These are phyloP conservation scores for Ganoderma resinaceum DNA, from an alignment of 1,284 basidiomycete genomes.

Conservation along the genomic window DNA sequence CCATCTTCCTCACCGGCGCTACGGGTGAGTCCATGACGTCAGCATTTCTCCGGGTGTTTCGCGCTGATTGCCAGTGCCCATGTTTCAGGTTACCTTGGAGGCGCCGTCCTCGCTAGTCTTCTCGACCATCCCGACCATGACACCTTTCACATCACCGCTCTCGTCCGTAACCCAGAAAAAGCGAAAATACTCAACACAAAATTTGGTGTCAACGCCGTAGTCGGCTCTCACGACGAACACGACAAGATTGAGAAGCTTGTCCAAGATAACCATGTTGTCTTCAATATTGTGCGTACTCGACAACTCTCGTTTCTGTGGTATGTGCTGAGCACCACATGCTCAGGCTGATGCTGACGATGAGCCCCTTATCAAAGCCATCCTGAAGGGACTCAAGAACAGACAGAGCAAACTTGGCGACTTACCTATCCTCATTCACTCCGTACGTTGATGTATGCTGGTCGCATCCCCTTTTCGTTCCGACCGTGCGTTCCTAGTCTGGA, in stretches of 20 bases:
- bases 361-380: conserved; percentile 46
- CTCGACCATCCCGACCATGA: conserved; percentile 30
- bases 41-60: no score
- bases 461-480: neutral
- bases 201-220: conserved; percentile 38
- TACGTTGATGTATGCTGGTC: conserved; percentile 26
- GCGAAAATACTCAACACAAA: conserved; percentile 34
- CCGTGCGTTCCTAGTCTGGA: conserved; percentile 45
- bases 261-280: conserved; percentile 36
- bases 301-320: conserved; percentile 25
- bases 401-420: conserved; percentile 48
- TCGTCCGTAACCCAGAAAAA: conserved; percentile 36
- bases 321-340: neutral
- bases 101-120: conserved; percentile 34
- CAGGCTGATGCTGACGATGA: conserved; percentile 53
- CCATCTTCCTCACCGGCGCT: conserved; percentile 33
- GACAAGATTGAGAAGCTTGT: conserved; percentile 35
- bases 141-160: conserved; percentile 34
- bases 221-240: conserved; percentile 34
- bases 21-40: conserved; percentile 26
- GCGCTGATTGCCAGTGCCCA: conserved; percentile 10
- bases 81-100: conserved; percentile 37
- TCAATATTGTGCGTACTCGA: conserved; percentile 32
- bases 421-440: conserved; percentile 60
- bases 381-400: conserved; percentile 52